Percentiles rank a stretch among this genome's conserved stretches.
Conservation (phyloP, 2,329 filamentous ascomycete genomes). For the Colletotrichum gigasporum region DNA sequence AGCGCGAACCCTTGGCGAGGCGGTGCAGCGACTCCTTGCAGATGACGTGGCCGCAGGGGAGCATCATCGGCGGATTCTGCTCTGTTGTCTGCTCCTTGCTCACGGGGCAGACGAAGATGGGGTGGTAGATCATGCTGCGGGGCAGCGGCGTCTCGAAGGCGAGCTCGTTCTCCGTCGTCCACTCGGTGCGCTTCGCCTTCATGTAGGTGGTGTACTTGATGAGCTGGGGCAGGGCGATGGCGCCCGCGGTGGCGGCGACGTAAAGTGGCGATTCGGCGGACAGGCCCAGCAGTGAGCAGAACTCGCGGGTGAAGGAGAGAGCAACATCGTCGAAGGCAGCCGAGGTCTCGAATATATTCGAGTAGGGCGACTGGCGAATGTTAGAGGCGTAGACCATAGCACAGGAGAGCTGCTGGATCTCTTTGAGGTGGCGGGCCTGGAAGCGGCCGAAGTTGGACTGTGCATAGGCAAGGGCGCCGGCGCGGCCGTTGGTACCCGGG, state of each 20-base stretch:
- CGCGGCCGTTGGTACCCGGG: slow-evolving; percentile 59
- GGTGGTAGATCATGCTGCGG: slow-evolving; percentile 79
- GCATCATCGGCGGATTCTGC: slow-evolving; percentile 93
- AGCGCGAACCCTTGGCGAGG: slow-evolving; percentile 80
- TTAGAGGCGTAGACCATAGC: slow-evolving; percentile 85
- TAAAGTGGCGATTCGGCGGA: slow-evolving; percentile 94
- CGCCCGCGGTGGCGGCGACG: slow-evolving; percentile 89
- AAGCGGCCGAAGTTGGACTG: slow-evolving; percentile 79
- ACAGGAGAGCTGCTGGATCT: slow-evolving; percentile 83
- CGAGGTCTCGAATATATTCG: slow-evolving; percentile 77
- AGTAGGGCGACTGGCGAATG: slow-evolving; percentile 80
- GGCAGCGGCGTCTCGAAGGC: slow-evolving; percentile 77
- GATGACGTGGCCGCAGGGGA: slow-evolving; percentile 94
- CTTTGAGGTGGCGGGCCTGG: slow-evolving; percentile 75
- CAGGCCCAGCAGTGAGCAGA: slow-evolving; percentile 89
- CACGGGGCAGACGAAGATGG: slow-evolving; percentile 97
- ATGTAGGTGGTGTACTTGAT: slow-evolving; percentile 90
- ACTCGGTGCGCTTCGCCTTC: slow-evolving; percentile 89
- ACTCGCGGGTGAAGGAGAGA: slow-evolving; percentile 90
- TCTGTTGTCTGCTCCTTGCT: slow-evolving; percentile 97
- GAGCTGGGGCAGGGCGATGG: slow-evolving; percentile 88
- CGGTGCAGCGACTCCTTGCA: slow-evolving; percentile 84
- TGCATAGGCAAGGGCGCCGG: slow-evolving; percentile 80
- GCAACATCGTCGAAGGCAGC: slow-evolving; percentile 85
- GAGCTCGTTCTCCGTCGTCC: slow-evolving; percentile 91